These are phyloP conservation scores for Cryptosporidium ubiquitum DNA, from an alignment of 169 alveolate species.

Conservation along the genomic window DNA sequence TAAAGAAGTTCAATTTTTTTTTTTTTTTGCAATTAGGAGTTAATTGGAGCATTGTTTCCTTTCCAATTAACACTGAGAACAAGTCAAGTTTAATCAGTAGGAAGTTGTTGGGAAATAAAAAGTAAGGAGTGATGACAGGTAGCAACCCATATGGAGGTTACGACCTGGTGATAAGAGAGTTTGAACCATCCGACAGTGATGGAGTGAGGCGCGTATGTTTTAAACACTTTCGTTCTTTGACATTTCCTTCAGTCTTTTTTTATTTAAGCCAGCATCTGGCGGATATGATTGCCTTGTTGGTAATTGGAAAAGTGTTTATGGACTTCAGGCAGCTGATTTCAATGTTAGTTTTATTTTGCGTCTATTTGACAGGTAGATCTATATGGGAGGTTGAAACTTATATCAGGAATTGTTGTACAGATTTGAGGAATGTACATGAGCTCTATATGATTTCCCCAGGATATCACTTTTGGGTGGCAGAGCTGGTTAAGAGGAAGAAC, in stretches of 20 bases:
- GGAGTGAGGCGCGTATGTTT: conserved; percentile 73
- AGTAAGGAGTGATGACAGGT: conserved; percentile 23
- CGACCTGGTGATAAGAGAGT: conserved; percentile 61
- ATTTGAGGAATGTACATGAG: conserved; percentile 83
- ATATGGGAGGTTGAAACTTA: conserved; percentile 86
- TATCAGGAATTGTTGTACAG: conserved; percentile 87
- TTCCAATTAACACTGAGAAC: neutral
- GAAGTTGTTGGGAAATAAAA: neutral
- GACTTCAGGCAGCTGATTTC: conserved; percentile 80
- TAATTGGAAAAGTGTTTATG: conserved; percentile 77
- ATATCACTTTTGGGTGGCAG: conserved; percentile 91
- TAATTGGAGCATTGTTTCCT: neutral
- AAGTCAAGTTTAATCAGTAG: neutral
- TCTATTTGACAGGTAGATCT: conserved; percentile 86
- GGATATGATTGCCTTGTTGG: conserved; percentile 55
- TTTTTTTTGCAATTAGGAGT: neutral
- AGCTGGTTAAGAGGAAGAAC: conserved; percentile 79
- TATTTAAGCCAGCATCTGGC: conserved; percentile 66
- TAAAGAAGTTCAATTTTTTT: neutral
- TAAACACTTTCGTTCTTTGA: conserved; percentile 67
- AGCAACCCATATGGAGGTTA: conserved; percentile 69
- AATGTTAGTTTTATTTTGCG: conserved; percentile 79
- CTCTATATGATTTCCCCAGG: conserved; percentile 82
- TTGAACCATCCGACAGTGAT: conserved; percentile 68
- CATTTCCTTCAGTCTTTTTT: conserved; percentile 71